Evolutionary conservation across 768 basidiomycete genomes (phyloP).

Genomic region (Cubamyces lactineus): DNA sequence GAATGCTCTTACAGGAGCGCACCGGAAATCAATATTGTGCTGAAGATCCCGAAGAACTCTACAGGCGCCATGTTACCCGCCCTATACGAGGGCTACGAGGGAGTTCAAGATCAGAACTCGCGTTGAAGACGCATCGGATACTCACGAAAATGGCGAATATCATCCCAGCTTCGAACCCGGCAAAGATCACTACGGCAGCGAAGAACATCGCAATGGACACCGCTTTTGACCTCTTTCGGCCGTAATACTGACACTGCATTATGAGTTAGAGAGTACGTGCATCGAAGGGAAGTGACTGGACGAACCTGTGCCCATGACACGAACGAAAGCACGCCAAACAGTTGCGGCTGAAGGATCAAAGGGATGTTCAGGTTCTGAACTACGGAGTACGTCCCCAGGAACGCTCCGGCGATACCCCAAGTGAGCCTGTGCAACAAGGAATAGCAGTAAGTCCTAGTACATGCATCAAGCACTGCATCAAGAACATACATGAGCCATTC

Average conservation of each 20-base stretch:
- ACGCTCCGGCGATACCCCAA: conserved; percentile 62
- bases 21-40: conserved; percentile 57
- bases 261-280: too few species aligned
- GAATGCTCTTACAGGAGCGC: conserved; percentile 44
- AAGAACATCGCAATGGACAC: conserved; percentile 42
- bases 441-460: neutral
- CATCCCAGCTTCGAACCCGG: conserved; percentile 60
- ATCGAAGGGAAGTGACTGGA: too few species aligned
- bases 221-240: conserved; percentile 41
- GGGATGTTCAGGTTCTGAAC: conserved; percentile 71
- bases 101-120: neutral
- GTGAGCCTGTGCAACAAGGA: conserved; percentile 44
- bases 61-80: conserved; percentile 43
- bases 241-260: conserved; percentile 81
- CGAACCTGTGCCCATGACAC: conserved; percentile 69
- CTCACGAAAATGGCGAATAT: conserved; percentile 60
- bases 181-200: conserved; percentile 48
- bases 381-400: conserved; percentile 71
- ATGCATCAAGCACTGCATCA: neutral
- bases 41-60: conserved; percentile 65
- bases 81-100: conserved; percentile 40
- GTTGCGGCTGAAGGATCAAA: conserved; percentile 67
- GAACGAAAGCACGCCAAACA: conserved; percentile 62
- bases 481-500: conserved; percentile 27
- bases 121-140: neutral